A percentile compares a stretch with the other conserved stretches of the same genome.
phyloP scores from a whole-genome alignment of 1,284 basidiomycete species.

The Ceratobasidium sp. region DNA sequence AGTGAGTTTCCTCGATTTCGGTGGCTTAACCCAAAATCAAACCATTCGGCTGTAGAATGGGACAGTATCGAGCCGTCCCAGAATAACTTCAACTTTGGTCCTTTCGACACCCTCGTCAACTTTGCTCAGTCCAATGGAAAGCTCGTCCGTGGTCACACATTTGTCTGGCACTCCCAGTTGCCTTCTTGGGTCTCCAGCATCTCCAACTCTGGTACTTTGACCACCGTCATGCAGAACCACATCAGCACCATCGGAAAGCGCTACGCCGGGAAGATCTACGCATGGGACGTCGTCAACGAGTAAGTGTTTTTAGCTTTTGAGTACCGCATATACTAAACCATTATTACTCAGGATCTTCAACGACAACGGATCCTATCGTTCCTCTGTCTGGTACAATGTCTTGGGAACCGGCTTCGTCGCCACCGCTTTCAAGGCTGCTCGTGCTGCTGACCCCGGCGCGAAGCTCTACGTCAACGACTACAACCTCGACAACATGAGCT shows the following conservation, averaged over 20 bases:
- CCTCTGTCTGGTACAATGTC: slow-evolving; percentile 26
- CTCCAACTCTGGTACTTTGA: slow-evolving; percentile 16
- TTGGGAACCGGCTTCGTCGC: slow-evolving; percentile 3
- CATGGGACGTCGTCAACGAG: slow-evolving; percentile 60
- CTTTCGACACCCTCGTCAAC: slow-evolving; percentile 29
- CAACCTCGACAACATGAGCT: slow-evolving; percentile 6
- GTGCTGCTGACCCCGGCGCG: slow-evolving; percentile 33
- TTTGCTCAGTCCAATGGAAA: slow-evolving; percentile 35
- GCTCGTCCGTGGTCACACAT: slow-evolving; percentile 40
- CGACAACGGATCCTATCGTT: slow-evolving; percentile 46
- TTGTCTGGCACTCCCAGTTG: slow-evolving; percentile 44
- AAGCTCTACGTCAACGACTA: slow-evolving; percentile 40
- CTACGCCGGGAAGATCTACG: slow-evolving; percentile 50
- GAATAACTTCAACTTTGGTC: slow-evolving; percentile 18
- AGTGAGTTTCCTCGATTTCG: slow-evolving; percentile 26
- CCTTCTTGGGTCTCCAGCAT: slow-evolving; percentile 42
- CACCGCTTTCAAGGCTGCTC: slow-evolving; percentile 28
- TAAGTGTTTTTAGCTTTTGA: background rate
- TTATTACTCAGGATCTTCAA: slow-evolving; percentile 15
- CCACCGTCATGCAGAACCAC: slow-evolving; percentile 39
- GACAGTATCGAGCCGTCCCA: slow-evolving; percentile 6
- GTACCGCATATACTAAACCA: background rate
- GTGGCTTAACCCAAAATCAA: no score
- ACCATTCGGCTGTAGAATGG: slow-evolving; percentile 34
- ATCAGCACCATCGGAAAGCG: slow-evolving; percentile 8